A percentile compares a stretch with the other conserved stretches of the same genome.
phyloP scores from a whole-genome alignment of 2,329 filamentous ascomycete genomes.

The Arthrobotrys musiformis region DNA sequence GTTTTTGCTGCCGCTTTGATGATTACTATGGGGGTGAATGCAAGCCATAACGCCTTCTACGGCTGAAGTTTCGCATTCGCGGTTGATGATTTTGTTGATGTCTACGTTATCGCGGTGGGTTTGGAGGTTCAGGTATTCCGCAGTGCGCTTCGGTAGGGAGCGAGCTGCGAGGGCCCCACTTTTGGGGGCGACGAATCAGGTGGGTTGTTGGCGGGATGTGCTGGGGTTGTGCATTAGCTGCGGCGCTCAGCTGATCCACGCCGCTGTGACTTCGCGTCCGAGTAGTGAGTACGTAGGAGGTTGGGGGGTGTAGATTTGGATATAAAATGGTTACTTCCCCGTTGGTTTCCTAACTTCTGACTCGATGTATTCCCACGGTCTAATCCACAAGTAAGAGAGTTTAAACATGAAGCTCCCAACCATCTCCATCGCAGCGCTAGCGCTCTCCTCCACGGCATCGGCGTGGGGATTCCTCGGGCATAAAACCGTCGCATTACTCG shows the following conservation, averaged over 20 bases:
- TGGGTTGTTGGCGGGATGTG: background rate
- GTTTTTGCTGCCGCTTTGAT: no score
- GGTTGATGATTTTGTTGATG: no score
- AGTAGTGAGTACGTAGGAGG: background rate
- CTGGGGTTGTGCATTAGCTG: background rate
- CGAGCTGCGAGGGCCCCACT: background rate
- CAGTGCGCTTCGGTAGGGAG: background rate
- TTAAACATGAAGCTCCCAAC: constrained; percentile 20
- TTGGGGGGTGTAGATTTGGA: background rate
- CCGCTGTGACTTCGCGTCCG: background rate
- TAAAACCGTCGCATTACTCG: constrained; percentile 73
- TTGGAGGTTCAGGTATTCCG: background rate
- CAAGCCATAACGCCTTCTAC: no score
- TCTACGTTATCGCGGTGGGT: background rate
- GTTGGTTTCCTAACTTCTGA: no score
- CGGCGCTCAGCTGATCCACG: background rate
- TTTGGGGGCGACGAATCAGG: background rate
- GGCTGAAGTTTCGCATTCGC: no score
- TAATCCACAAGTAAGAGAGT: no score
- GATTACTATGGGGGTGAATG: no score
- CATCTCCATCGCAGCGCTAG: background rate
- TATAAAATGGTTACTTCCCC: no score
- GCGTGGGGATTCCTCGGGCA: constrained; percentile 68
- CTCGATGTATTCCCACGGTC: no score
- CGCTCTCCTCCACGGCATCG: background rate